Percentiles rank a stretch among this genome's conserved stretches.
Conservation (phyloP, 805 yeast genomes). For the Nakazawaea ernobii region DNA sequence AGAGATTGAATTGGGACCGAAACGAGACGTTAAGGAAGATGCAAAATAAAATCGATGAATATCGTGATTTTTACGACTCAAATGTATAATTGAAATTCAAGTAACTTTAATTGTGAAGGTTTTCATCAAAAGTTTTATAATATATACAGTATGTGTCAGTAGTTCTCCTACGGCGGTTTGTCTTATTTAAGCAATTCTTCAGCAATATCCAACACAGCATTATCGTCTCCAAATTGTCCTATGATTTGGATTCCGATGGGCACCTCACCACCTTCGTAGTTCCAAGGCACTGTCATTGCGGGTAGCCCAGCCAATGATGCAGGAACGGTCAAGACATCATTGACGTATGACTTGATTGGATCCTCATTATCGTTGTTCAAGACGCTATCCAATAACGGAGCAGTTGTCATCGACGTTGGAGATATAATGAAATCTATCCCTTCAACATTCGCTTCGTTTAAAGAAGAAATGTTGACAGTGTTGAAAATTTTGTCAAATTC, state of each 20-base stretch:
- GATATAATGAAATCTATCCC: conserved; percentile 66
- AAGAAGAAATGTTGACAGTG: conserved; percentile 36
- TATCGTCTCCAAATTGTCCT: conserved; percentile 85
- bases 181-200: not conserved
- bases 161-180: too few relatives aligned
- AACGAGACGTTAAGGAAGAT: conserved; percentile 29
- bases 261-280: conserved; percentile 16
- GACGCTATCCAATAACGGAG: conserved; percentile 49
- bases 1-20: conserved; percentile 46
- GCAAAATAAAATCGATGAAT: conserved; percentile 17
- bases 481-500: conserved; percentile 66
- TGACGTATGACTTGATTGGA: conserved; percentile 60
- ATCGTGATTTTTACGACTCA: conserved; percentile 1
- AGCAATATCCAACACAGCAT: conserved; percentile 41
- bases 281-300: conserved; percentile 68
- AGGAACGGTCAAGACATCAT: conserved; percentile 86
- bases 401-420: conserved; percentile 61
- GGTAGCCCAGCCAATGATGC: conserved; percentile 92
- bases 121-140: not conserved
- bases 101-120: not conserved
- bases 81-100: not conserved
- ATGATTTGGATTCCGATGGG: conserved; percentile 72
- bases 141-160: too few relatives aligned
- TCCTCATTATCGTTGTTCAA: conserved; percentile 27
- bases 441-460: conserved; percentile 14